Percentiles rank a stretch among this genome's conserved stretches.
Evolutionary conservation across 2,329 filamentous ascomycete genomes (phyloP).

Genomic region (Pseudogymnoascus sp.): DNA sequence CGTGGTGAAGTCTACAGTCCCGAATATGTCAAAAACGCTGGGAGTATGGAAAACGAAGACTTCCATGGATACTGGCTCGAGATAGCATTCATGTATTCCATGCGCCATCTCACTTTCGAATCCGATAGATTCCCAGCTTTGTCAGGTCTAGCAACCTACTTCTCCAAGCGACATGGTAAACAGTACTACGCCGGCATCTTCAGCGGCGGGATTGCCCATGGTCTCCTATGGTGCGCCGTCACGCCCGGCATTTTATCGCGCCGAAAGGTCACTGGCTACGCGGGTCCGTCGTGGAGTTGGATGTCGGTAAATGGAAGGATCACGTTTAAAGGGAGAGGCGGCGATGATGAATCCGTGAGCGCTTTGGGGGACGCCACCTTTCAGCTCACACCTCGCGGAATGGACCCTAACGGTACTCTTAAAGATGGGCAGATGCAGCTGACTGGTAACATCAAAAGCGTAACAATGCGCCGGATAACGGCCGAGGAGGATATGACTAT

Average conservation of each 20-base stretch:
- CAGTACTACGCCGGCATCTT: not conserved
- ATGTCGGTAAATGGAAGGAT: constrained; percentile 9
- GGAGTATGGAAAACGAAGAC: not conserved
- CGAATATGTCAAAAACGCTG: not conserved
- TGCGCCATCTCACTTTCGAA: constrained; percentile 5
- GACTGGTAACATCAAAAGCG: constrained; percentile 5
- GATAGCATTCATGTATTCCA: constrained; percentile 9
- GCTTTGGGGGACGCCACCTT: constrained; percentile 8
- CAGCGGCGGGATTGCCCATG: not conserved
- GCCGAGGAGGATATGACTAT: not conserved
- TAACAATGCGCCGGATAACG: constrained; percentile 1
- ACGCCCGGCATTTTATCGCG: not conserved
- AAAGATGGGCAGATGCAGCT: constrained; percentile 9
- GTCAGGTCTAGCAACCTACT: constrained; percentile 3
- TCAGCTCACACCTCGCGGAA: constrained; percentile 5
- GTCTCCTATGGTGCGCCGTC: not conserved
- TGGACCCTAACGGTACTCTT: constrained; percentile 9
- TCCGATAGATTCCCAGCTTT: constrained; percentile 1
- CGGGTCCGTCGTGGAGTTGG: constrained; percentile 12
- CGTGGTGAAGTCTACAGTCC: not conserved
- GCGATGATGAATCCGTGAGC: not conserved
- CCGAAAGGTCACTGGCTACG: not conserved
- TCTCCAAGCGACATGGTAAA: not conserved
- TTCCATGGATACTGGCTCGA: constrained; percentile 8
- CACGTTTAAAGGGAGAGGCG: not conserved